Percentiles rank a stretch among this genome's conserved stretches.
Evolutionary conservation across 805 yeast species (phyloP).

Genomic region (Metahyphopichia silvanorum): DNA sequence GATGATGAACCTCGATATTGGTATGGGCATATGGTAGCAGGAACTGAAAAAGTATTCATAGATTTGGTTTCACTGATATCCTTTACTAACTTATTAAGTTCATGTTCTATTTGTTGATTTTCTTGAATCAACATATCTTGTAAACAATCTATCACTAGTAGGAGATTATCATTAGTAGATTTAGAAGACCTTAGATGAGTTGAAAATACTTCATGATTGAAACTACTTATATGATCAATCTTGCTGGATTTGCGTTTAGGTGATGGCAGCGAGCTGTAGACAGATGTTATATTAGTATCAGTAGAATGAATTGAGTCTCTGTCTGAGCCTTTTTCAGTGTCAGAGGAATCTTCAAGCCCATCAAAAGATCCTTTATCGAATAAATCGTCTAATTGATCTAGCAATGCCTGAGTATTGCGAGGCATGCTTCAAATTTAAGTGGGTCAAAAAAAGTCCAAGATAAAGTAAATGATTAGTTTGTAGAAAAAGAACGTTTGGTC

Average conservation of each 20-base stretch:
- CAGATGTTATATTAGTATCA: constrained; percentile 6
- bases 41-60: constrained; percentile 17
- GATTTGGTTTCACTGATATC: constrained; percentile 16
- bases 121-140: constrained; percentile 24
- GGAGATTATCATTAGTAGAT: constrained; percentile 9
- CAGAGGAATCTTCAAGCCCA: constrained; percentile 1
- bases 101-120: constrained; percentile 12
- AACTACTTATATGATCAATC: background rate
- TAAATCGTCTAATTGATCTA: constrained; percentile 6
- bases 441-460: too few species aligned
- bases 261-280: background rate
- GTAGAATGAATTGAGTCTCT: constrained; percentile 4
- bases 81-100: constrained; percentile 10
- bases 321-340: constrained; percentile 2
- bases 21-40: too few species aligned
- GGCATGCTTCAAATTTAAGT: too few species aligned
- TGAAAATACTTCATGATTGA: constrained; percentile 1
- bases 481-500: too few species aligned
- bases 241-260: background rate
- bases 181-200: constrained; percentile 2
- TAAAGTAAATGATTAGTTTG: too few species aligned
- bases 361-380: background rate
- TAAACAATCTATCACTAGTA: constrained; percentile 22
- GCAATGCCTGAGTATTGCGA: constrained; percentile 5
- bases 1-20: too few species aligned